A percentile compares a stretch with the other conserved stretches of the same genome.
phyloP scores from a whole-genome alignment of 768 basidiomycete species.

The Naganishia onofrii region DNA sequence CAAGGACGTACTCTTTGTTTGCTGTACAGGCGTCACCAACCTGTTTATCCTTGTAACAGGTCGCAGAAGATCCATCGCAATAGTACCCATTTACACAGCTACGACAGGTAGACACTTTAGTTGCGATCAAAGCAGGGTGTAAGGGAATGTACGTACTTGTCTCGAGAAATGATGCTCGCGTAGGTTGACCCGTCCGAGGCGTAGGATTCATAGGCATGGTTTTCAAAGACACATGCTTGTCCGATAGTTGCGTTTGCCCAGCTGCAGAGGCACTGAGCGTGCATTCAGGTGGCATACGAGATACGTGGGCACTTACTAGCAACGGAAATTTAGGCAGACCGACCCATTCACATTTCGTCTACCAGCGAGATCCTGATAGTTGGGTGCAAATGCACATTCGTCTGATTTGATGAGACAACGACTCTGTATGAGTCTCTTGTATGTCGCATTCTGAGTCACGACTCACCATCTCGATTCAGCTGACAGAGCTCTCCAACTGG shows the following conservation, averaged over 20 bases:
- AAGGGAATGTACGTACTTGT: slow-evolving; percentile 55
- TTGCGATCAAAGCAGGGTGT: neutral
- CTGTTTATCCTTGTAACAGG: slow-evolving; percentile 63
- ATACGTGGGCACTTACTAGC: slow-evolving; percentile 61
- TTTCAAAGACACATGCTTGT: slow-evolving; percentile 67
- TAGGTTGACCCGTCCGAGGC: slow-evolving; percentile 60
- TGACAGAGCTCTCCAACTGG: slow-evolving; percentile 70
- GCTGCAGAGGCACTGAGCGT: slow-evolving; percentile 53
- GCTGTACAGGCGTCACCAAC: slow-evolving; percentile 62
- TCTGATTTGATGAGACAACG: no score
- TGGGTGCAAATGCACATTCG: slow-evolving; percentile 69
- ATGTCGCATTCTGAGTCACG: neutral
- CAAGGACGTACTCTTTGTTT: slow-evolving; percentile 58
- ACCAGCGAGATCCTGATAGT: slow-evolving; percentile 58
- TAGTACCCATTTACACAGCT: slow-evolving; percentile 73
- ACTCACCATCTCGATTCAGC: slow-evolving; percentile 77
- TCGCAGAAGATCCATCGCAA: slow-evolving; percentile 64
- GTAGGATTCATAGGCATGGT: slow-evolving; percentile 74
- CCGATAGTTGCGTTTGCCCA: slow-evolving; percentile 74
- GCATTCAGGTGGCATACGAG: neutral
- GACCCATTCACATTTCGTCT: slow-evolving; percentile 76
- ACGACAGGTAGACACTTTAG: neutral
- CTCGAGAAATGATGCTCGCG: slow-evolving; percentile 73
- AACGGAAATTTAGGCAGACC: slow-evolving; percentile 74
- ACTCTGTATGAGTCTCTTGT: no score